Evolutionary conservation across 345 rosid genomes (phyloP).

Genomic region (Melaleuca quinquenervia): DNA sequence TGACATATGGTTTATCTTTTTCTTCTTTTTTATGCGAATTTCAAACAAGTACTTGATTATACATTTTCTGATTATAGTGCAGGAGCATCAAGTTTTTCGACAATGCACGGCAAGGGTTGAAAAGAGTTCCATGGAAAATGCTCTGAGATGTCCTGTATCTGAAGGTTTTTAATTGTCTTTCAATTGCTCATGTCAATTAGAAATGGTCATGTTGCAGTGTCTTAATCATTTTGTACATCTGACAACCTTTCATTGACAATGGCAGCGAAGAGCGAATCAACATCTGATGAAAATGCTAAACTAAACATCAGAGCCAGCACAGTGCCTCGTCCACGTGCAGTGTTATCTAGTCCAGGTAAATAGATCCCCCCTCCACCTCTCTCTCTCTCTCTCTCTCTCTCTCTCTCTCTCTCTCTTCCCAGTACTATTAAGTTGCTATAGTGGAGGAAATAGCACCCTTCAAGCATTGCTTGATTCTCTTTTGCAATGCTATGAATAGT

Average conservation of each 20-base stretch:
- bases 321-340: conserved; percentile 58
- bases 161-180: background rate
- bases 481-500: background rate
- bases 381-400: background rate
- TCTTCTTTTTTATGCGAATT: background rate
- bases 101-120: conserved; percentile 25
- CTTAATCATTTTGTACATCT: background rate
- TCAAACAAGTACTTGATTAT: background rate
- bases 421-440: background rate
- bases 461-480: background rate
- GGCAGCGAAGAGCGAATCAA: conserved; percentile 13
- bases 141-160: conserved; percentile 5
- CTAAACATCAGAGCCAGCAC: conserved; percentile 37
- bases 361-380: background rate
- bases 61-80: conserved; percentile 17
- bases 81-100: conserved; percentile 21
- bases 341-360: conserved; percentile 60
- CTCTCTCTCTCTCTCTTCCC: too few relatives aligned
- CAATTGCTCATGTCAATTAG: background rate
- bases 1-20: background rate
- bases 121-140: conserved; percentile 3
- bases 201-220: background rate
- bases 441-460: background rate
- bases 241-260: conserved; percentile 2
- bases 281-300: conserved; percentile 15